Evolutionary conservation across 208 protist species (phyloP).

Genomic region (Kentomonas sorsogonicus): DNA sequence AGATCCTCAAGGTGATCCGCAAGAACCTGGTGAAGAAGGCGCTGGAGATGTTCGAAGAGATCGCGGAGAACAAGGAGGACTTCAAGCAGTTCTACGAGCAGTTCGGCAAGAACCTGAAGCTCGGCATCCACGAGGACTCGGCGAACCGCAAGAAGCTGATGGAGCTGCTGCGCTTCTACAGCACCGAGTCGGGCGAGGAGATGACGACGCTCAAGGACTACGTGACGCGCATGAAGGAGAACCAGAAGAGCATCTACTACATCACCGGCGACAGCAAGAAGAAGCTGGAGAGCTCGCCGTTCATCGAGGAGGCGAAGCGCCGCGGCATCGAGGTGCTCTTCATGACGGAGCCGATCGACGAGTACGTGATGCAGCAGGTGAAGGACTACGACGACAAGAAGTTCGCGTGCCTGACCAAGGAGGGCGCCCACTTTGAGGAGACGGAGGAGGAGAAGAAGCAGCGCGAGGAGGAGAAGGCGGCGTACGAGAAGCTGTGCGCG

Average conservation of each 20-base stretch:
- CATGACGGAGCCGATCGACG: slow-evolving; percentile 95
- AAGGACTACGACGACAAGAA: slow-evolving; percentile 92
- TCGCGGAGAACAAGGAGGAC: slow-evolving; percentile 78
- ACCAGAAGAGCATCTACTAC: slow-evolving; percentile 89
- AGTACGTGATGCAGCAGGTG: slow-evolving; percentile 92
- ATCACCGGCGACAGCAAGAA: slow-evolving; percentile 59
- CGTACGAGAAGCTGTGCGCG: slow-evolving; percentile 94
- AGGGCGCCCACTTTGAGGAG: slow-evolving; percentile 96
- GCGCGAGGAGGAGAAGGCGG: slow-evolving; percentile 92
- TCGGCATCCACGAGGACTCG: slow-evolving; percentile 97
- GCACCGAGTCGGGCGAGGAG: slow-evolving; percentile 56
- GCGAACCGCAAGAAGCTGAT: slow-evolving; percentile 89
- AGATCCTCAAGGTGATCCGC: slow-evolving; percentile 94
- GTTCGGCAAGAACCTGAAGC: slow-evolving; percentile 94
- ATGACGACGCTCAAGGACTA: slow-evolving; percentile 84
- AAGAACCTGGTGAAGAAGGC: slow-evolving; percentile 97
- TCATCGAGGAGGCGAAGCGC: slow-evolving; percentile 58
- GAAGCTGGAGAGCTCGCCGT: slow-evolving; percentile 62
- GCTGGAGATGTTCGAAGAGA: slow-evolving; percentile 91
- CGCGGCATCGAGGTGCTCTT: slow-evolving; percentile 79
- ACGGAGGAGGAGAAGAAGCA: slow-evolving; percentile 97
- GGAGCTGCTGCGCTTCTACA: slow-evolving; percentile 93
- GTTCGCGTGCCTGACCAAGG: slow-evolving; percentile 98
- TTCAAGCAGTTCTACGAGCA: slow-evolving; percentile 36
- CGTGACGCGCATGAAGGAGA: slow-evolving; percentile 86